phyloP scores from a whole-genome alignment of 1,284 basidiomycete species.

The Hemileia vastatrix region DNA sequence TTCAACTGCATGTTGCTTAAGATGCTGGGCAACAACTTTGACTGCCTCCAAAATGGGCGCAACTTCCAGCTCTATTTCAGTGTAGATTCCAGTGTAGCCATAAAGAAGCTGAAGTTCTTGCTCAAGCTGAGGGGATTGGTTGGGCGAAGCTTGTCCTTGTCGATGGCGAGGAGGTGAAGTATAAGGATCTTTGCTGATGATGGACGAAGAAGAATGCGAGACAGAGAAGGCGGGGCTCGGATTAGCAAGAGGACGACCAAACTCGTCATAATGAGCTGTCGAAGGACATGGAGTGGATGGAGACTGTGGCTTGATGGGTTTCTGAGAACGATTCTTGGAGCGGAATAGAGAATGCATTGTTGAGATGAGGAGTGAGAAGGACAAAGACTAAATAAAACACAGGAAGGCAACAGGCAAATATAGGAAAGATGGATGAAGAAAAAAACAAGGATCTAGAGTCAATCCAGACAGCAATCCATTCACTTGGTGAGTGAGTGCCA shows the following conservation, averaged over 20 bases:
- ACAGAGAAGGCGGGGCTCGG: neutral
- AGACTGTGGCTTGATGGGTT: neutral
- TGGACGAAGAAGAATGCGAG: neutral
- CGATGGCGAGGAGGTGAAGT: no score
- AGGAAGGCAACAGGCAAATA: neutral
- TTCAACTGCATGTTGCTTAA: conserved; percentile 17
- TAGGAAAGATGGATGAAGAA: neutral
- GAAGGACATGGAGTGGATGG: neutral
- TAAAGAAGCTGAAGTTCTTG: conserved; percentile 18
- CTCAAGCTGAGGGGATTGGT: neutral
- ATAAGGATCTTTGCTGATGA: no score
- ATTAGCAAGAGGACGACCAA: neutral
- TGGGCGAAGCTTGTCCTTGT: no score
- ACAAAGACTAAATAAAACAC: neutral
- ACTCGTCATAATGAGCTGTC: neutral
- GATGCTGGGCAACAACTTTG: conserved; percentile 7
- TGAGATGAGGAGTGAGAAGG: neutral
- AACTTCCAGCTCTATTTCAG: conserved; percentile 17
- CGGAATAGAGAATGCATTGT: neutral
- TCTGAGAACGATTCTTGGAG: neutral
- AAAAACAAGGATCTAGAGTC: neutral
- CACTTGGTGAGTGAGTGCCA: neutral
- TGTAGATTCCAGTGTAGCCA: conserved; percentile 16
- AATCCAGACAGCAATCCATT: neutral
- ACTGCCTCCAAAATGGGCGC: neutral